Evolutionary conservation across 139 green algal genomes (phyloP).

Genomic region (Chlorella sp.): DNA sequence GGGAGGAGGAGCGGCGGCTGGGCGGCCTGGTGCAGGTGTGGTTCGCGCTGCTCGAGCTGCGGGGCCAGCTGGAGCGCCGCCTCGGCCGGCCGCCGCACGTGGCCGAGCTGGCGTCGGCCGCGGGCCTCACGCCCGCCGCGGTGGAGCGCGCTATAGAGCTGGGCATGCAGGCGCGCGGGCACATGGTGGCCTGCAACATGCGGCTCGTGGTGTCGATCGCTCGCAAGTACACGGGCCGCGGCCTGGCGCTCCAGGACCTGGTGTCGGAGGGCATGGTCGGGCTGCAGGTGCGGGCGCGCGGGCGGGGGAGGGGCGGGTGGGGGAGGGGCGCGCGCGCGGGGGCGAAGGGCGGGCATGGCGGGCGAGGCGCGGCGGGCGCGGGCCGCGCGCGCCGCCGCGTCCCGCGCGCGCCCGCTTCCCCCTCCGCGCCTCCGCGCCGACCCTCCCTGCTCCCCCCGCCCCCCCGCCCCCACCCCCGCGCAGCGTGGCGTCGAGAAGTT

Average conservation of each 20-base stretch:
- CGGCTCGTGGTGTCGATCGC: conserved; percentile 92
- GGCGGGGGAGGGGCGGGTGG: too few relatives aligned
- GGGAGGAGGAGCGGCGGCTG: conserved; percentile 79
- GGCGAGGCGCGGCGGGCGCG: too few relatives aligned
- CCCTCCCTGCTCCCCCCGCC: too few relatives aligned
- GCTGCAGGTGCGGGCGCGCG: too few relatives aligned
- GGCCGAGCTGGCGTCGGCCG: conserved; percentile 61
- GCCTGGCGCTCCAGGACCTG: conserved; percentile 76
- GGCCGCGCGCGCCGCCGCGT: too few relatives aligned
- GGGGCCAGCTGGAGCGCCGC: conserved; percentile 34
- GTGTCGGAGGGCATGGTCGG: conserved; percentile 83
- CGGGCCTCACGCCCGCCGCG: conserved; percentile 22
- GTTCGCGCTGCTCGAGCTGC: conserved; percentile 61
- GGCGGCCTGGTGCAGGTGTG: conserved; percentile 71
- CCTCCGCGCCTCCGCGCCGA: too few relatives aligned
- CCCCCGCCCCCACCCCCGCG: too few relatives aligned
- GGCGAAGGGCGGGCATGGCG: too few relatives aligned
- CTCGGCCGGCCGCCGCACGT: conserved; percentile 51
- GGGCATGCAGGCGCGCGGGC: conserved; percentile 66
- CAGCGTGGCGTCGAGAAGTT: conserved; percentile 89
- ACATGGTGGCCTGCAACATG: conserved; percentile 93
- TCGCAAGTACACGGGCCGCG: conserved; percentile 75
- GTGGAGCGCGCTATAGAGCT: conserved; percentile 41
- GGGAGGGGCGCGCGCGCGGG: too few relatives aligned
- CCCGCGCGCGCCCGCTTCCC: too few relatives aligned